Evolutionary conservation across 345 rosid genomes (phyloP), one percentile per base, ranked within the genome.

Genomic region (Luvunga scandens): DNA sequence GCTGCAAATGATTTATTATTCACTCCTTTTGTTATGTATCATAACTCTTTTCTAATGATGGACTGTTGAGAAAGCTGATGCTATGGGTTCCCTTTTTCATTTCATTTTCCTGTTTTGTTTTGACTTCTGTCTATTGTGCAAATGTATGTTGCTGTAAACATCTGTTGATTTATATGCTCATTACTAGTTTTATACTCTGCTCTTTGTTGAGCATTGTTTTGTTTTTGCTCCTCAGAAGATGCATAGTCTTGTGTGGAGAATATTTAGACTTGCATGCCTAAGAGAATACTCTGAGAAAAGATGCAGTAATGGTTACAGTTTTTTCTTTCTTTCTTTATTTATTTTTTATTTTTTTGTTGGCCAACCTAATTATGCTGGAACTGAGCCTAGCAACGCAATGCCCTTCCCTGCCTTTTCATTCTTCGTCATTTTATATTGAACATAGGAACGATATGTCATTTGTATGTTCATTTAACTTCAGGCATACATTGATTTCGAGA

Each of bases 401-500:
- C 34, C 39, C n/a, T 74, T 55, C 28, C 45, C 27, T 59, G 39
- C n/a, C 50, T 53, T 53, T 53, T 53, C 22, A 0, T 45, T 67
- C 13, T 8, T 18, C 18, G 7, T 53, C 57, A 53, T 53, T 53
- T 53, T 53, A 14, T 53, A 5, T 53, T 53, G 56, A 60, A 61
- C 6, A 34, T 18, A 33, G 67, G 30, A 22, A 69, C n/a, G 28
- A 68, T 66, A n/a, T 31, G 1, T 78, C 55, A 73, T 68, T 25
- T 34, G 31, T 78, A 50, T 33, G 50, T 28, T 18, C 25, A 69
- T 80, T 81, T 78, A 33, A 72, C 56, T 72, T 66, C 89, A 93
- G 94, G 98, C 97, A 78, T 95, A 91, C 80, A 92, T 95, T 24
- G 98, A 95, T 77, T 95, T 95, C 79, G 99, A 93, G 84, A 92